Evolutionary conservation across 2,329 filamentous ascomycete genomes (phyloP), one percentile per base, ranked within the genome.

Genomic region (Colletotrichum sp.): DNA sequence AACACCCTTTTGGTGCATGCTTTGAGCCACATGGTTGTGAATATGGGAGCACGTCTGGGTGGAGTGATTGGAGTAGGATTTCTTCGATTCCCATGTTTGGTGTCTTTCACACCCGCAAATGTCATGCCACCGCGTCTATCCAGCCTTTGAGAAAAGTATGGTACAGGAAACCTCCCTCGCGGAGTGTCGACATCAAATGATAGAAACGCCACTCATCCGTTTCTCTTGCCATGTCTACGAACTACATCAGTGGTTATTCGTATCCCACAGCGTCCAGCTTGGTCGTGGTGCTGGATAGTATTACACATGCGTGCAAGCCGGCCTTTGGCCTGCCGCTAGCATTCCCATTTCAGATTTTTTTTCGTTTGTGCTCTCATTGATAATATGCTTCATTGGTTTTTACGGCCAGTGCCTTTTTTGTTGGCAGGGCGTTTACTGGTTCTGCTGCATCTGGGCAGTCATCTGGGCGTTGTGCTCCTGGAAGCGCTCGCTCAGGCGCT

Each of bases 401-500:
- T 47, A 6, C 27, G 21, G 75, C 54, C 66, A 21, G n/a, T 51
- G 4, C 24, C 27, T 31, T 8, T 27, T 31, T 29, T 16, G 18
- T 15, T 38, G n/a, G 21, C 36, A 29, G 38, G 31, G 33, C 16
- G 13, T 77, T 80, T 86, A 87, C 80, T 85, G 85, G 76, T 85
- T 83, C 78, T 85, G 84, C 79, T 85, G 84, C 86, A 88, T 86
- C 80, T 90, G 86, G 79, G 86, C 84, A 75, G 88, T 87, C 87
- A 92, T 90, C 79, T 89, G 88, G 76, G 87, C 86, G 77, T 92
- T 93, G 81, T 92, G 89, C 83, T 93, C 91, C 82, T 91, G 90
- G 91, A 98, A 99, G 76, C 97, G 92, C 86, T 98, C 94, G 80
- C 95, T 95, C 79, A 99, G 89, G 75, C 97, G 93, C 86, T 97